These are phyloP conservation scores for Pestalotiopsis sp. DNA, from an alignment of 2,329 filamentous ascomycete species.

Conservation along the genomic window DNA sequence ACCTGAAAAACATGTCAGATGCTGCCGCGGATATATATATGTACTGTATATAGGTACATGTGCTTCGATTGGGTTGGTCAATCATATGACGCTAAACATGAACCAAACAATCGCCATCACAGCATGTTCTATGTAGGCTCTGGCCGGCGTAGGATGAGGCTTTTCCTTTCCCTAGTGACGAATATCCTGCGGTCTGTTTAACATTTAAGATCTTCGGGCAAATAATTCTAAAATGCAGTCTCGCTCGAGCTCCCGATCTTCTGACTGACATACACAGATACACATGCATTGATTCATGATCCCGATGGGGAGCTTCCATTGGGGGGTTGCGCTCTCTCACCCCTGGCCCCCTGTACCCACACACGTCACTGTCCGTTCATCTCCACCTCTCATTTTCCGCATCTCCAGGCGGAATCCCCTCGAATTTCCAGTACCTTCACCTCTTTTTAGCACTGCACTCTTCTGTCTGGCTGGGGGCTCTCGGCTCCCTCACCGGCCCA, in stretches of 20 bases:
- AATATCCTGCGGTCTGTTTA: background rate
- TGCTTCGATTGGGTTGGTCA: background rate
- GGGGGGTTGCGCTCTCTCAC: background rate
- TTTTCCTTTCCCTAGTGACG: background rate
- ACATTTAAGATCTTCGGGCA: too few species aligned
- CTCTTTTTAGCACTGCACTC: background rate
- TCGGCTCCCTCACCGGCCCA: background rate
- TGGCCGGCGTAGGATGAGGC: background rate
- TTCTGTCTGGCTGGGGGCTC: background rate
- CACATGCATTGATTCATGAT: too few species aligned
- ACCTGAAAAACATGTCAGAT: background rate
- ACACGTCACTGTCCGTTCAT: slow-evolving; percentile 10
- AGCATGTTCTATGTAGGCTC: background rate
- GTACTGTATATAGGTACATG: background rate
- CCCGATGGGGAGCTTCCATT: background rate
- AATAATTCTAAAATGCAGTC: too few species aligned
- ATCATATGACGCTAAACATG: background rate
- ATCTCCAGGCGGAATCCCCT: background rate
- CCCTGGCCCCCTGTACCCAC: background rate
- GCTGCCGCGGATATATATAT: background rate
- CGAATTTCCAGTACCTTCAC: background rate
- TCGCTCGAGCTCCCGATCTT: too few species aligned
- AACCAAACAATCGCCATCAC: background rate
- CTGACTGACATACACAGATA: too few species aligned
- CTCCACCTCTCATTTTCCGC: slow-evolving; percentile 10